Conservation (phyloP, 805 yeast species). For the Metschnikowia kofuensis region DNA sequence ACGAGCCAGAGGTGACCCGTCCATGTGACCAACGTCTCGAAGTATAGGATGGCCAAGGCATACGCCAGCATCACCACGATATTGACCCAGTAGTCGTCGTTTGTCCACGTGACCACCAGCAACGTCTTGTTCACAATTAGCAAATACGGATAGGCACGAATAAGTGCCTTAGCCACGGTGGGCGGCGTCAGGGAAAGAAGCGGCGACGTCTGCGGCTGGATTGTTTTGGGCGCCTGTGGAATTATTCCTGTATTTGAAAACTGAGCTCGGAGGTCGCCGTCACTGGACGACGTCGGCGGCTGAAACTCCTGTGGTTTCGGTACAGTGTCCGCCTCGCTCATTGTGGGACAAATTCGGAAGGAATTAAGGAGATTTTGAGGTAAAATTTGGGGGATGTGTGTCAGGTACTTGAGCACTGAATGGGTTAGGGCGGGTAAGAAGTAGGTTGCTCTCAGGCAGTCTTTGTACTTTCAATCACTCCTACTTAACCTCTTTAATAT, state of each 20-base stretch:
- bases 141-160: conserved; percentile 82
- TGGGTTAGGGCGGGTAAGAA: no score
- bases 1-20: conserved; percentile 77
- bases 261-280: conserved; percentile 29
- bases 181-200: conserved; percentile 88
- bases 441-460: no score
- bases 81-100: conserved; percentile 76
- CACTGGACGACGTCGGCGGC: conserved; percentile 12
- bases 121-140: conserved; percentile 66
- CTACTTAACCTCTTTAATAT: no score
- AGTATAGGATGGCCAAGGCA: conserved; percentile 64
- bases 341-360: not conserved
- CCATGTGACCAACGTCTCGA: conserved; percentile 74
- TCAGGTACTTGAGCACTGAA: no score
- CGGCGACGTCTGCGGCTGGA: conserved; percentile 64
- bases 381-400: no score
- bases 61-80: conserved; percentile 56
- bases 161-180: conserved; percentile 77
- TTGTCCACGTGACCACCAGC: conserved; percentile 86
- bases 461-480: no score
- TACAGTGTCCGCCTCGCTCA: conserved; percentile 14
- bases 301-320: conserved; percentile 14
- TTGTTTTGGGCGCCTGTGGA: conserved; percentile 5
- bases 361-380: not conserved
- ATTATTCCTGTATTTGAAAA: conserved; percentile 17